Percentiles rank a stretch among this genome's conserved stretches.
Conservation (phyloP, 441 rosid species). For the Bocquillonia castaneifolia region DNA sequence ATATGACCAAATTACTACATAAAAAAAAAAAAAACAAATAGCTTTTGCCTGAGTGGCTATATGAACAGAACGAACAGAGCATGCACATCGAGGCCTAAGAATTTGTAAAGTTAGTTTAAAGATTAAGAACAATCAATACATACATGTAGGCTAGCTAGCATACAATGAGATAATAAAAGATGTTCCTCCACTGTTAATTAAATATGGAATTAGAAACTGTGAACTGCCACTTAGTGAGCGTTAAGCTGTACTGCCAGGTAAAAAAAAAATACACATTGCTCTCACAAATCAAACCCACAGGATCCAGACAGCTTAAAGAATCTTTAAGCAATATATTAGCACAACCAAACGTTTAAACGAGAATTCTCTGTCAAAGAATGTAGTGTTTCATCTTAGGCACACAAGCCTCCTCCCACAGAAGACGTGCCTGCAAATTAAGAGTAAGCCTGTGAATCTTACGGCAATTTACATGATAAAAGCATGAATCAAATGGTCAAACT, state of each 20-base stretch:
- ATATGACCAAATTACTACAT: too few species aligned
- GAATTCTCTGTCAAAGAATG: not conserved
- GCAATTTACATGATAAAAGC: too few species aligned
- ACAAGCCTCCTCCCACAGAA: conserved; percentile 66
- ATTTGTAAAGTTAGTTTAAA: not conserved
- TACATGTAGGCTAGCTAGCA: conserved; percentile 7
- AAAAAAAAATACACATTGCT: conserved; percentile 5
- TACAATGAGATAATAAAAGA: not conserved
- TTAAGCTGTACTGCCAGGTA: conserved; percentile 8
- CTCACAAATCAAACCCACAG: conserved; percentile 11
- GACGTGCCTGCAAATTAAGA: conserved; percentile 49
- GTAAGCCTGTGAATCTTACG: too few species aligned
- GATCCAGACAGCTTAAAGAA: conserved; percentile 14
- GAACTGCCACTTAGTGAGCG: conserved; percentile 10
- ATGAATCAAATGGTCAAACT: too few species aligned
- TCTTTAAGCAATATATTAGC: not conserved
- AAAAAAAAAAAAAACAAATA: too few species aligned
- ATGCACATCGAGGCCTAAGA: not conserved
- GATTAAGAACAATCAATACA: conserved; percentile 22
- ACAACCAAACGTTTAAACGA: not conserved
- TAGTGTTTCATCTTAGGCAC: conserved; percentile 32
- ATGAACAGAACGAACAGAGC: too few species aligned
- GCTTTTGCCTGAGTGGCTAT: too few species aligned
- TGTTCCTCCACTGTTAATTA: not conserved
- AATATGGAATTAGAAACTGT: conserved; percentile 12